Evolutionary conservation across 257 asterid species (phyloP).

Genomic region (Coffea eugenioides): DNA sequence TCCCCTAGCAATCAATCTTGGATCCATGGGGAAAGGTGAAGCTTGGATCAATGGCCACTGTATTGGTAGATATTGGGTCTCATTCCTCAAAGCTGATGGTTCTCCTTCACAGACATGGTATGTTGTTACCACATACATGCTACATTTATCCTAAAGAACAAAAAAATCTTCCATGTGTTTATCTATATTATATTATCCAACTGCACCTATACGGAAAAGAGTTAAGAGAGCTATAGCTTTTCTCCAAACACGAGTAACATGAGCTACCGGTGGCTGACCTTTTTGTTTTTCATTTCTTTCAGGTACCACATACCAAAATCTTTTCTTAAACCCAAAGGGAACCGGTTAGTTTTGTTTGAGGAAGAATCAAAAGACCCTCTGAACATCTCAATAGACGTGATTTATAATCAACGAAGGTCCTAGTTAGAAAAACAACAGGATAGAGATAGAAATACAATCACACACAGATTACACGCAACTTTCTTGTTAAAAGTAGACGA

Average conservation of each 20-base stretch:
- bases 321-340: conserved; percentile 57
- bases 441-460: too few species aligned
- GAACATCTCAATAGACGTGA: conserved; percentile 53
- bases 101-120: conserved; percentile 81
- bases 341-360: conserved; percentile 65
- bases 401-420: conserved; percentile 49
- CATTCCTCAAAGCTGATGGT: conserved; percentile 53
- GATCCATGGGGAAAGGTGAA: conserved; percentile 89
- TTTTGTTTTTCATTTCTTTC: conserved; percentile 1
- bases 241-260: neutral
- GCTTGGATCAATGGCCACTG: conserved; percentile 79
- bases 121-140: neutral
- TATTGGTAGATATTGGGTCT: conserved; percentile 84
- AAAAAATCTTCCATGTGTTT: too few species aligned
- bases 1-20: conserved; percentile 75
- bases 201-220: neutral
- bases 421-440: conserved; percentile 2
- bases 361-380: conserved; percentile 79
- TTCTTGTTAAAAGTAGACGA: too few species aligned
- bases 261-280: neutral
- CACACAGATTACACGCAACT: too few species aligned
- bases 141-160: neutral
- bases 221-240: neutral
- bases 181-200: neutral
- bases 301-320: conserved; percentile 90